Conservation (phyloP, 257 asterid species). For the Solanum piurae region DNA sequence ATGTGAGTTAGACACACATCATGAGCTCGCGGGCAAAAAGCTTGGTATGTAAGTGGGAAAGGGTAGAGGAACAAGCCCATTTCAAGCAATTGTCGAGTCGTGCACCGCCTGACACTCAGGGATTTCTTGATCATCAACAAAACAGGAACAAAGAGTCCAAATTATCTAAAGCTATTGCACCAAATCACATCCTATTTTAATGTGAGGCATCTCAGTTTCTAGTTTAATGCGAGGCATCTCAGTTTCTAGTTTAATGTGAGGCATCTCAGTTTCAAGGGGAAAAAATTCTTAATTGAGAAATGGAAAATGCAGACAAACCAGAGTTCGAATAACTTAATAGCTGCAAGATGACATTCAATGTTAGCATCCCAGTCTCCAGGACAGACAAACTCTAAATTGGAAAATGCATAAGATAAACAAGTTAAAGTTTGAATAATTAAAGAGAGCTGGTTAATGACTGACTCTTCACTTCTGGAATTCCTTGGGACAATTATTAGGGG, state of each 20-base stretch:
- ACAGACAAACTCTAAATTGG: neutral
- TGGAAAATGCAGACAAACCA: neutral
- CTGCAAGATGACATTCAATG: neutral
- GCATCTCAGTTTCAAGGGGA: neutral
- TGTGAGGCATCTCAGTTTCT: neutral
- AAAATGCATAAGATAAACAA: neutral
- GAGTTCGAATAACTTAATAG: neutral
- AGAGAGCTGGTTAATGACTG: slow-evolving; percentile 23
- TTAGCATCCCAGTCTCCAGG: neutral
- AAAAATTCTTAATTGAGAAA: neutral
- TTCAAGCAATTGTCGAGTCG: neutral
- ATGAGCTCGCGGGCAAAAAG: neutral
- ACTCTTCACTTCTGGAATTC: slow-evolving; percentile 91
- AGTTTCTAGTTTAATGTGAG: neutral
- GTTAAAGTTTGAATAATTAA: neutral
- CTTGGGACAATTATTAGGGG: slow-evolving; percentile 90
- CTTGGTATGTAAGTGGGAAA: neutral
- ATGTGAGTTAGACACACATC: neutral
- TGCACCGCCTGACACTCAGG: neutral
- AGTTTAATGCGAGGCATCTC: neutral
- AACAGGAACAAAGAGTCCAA: neutral
- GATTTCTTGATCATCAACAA: neutral
- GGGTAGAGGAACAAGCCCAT: neutral
- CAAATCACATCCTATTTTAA: neutral
- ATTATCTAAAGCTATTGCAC: neutral